Conservation (phyloP, 176 grass and related monocot genomes). For the Musa beccarii region DNA sequence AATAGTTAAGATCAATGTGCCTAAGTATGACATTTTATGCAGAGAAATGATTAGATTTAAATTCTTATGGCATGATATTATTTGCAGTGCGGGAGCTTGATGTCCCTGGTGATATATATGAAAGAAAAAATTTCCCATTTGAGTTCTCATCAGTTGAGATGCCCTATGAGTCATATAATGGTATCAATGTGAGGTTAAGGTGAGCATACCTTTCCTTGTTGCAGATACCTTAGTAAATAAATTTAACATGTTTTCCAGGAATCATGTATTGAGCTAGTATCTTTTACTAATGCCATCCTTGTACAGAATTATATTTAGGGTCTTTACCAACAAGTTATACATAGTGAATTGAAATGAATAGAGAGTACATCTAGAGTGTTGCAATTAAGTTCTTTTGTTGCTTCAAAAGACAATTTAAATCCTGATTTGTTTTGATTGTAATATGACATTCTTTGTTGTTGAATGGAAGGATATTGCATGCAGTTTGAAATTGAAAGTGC, state of each 20-base stretch:
- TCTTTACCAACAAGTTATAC: not conserved
- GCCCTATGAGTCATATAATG: slow-evolving; percentile 89
- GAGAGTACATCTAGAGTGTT: no score
- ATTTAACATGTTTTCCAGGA: not conserved
- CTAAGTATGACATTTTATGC: slow-evolving; percentile 2
- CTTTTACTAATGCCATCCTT: not conserved
- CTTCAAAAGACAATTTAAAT: no score
- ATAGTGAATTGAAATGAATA: no score
- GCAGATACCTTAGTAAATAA: not conserved
- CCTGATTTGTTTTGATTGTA: no score
- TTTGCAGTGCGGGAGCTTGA: slow-evolving; percentile 79
- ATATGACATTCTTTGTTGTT: no score
- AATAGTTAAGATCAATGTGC: slow-evolving; percentile 1
- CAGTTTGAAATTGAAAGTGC: no score
- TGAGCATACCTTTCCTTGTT: slow-evolving; percentile 6
- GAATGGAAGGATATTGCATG: no score
- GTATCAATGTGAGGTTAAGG: slow-evolving; percentile 90
- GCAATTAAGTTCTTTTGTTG: no score
- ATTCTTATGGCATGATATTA: not conserved
- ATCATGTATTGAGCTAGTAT: not conserved
- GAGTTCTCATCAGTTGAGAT: slow-evolving; percentile 94
- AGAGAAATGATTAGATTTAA: not conserved
- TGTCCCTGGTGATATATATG: slow-evolving; percentile 84
- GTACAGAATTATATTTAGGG: not conserved
- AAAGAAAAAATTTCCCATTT: slow-evolving; percentile 80